Evolutionary conservation across 2,329 filamentous ascomycete genomes (phyloP).

Genomic region (Paracorniculantispora psalliotae): DNA sequence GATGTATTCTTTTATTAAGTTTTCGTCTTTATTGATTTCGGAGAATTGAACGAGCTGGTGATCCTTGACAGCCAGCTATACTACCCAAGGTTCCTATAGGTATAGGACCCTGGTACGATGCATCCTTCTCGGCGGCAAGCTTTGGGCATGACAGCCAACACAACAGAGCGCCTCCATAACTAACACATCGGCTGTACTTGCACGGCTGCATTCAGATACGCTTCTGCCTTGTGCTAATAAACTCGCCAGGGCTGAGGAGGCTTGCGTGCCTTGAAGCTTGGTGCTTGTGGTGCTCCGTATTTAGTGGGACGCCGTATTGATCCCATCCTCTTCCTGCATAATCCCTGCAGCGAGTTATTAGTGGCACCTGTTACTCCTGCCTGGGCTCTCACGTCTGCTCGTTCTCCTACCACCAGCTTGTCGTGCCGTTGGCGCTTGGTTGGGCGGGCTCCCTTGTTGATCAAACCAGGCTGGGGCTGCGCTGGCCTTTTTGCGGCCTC

Average conservation of each 20-base stretch:
- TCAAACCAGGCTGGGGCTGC: slow-evolving; percentile 8
- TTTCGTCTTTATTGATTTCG: background rate
- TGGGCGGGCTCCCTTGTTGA: slow-evolving; percentile 8
- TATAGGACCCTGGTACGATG: background rate
- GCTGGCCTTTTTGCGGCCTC: background rate
- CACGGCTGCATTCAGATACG: too few species aligned
- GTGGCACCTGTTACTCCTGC: background rate
- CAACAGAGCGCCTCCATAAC: too few species aligned
- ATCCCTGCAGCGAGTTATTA: background rate
- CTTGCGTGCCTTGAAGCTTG: background rate
- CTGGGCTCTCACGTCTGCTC: background rate
- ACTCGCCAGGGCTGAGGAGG: background rate
- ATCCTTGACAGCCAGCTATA: background rate
- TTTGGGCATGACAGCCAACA: too few species aligned
- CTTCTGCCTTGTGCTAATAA: background rate
- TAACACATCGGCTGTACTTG: too few species aligned
- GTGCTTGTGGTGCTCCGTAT: slow-evolving; percentile 2
- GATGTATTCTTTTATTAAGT: background rate
- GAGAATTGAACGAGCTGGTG: background rate
- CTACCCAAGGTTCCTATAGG: background rate
- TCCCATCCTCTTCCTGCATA: background rate
- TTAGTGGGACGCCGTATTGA: slow-evolving; percentile 4
- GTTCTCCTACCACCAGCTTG: background rate
- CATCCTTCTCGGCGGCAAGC: background rate
- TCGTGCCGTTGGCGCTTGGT: background rate